phyloP scores from a whole-genome alignment of 768 basidiomycete genomes.

The Thelephora ganbajun region DNA sequence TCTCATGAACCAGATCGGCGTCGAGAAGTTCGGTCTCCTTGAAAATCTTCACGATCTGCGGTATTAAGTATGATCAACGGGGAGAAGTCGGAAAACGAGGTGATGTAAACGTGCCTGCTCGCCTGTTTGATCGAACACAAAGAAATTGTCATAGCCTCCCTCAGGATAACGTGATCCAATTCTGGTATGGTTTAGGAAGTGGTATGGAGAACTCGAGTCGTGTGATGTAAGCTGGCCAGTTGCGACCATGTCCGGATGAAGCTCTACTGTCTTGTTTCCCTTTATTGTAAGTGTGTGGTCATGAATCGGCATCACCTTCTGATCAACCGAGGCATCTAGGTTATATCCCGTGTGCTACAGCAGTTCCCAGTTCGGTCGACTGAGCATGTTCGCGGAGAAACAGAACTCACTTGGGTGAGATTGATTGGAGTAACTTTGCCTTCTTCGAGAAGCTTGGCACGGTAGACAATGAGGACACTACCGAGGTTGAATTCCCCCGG shows the following conservation, averaged over 20 bases:
- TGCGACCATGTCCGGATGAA: constrained; percentile 33
- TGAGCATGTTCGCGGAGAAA: neutral
- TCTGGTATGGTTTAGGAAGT: neutral
- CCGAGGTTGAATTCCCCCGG: constrained; percentile 36
- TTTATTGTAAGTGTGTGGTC: constrained; percentile 31
- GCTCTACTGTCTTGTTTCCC: constrained; percentile 32
- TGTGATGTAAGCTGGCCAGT: constrained; percentile 31
- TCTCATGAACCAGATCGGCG: constrained; percentile 22
- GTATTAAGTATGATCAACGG: too few relatives aligned
- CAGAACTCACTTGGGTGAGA: constrained; percentile 46
- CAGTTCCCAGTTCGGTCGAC: neutral
- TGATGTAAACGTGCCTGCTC: too few relatives aligned
- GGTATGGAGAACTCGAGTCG: neutral
- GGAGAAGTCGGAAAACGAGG: too few relatives aligned
- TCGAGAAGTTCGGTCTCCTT: neutral
- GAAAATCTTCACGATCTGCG: neutral
- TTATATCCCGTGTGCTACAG: constrained; percentile 74
- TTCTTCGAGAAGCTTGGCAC: constrained; percentile 44
- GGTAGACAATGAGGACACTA: constrained; percentile 51
- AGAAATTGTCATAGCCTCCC: constrained; percentile 42
- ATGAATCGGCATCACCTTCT: constrained; percentile 31
- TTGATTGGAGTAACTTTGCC: constrained; percentile 57
- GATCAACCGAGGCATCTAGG: constrained; percentile 49
- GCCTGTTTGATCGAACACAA: neutral
- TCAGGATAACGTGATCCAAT: constrained; percentile 47